A percentile compares a stretch with the other conserved stretches of the same genome.
Evolutionary conservation across 257 asterid species (phyloP).

Genomic region (Gentiana macrophylla): DNA sequence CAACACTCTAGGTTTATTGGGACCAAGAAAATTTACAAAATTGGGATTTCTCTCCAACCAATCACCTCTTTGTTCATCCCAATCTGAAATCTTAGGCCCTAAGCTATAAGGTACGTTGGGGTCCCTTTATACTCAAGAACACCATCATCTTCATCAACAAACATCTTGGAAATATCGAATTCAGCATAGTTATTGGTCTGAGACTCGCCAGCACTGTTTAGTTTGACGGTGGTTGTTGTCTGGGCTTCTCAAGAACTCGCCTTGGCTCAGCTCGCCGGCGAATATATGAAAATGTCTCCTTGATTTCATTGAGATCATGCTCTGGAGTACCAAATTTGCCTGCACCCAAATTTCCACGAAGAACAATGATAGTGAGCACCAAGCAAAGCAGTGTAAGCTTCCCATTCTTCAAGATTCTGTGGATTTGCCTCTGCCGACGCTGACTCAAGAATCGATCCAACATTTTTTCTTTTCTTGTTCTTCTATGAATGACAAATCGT

Average conservation of each 20-base stretch:
- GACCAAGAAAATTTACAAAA: conserved; percentile 30
- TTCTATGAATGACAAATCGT: conserved; percentile 1
- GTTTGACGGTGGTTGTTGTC: background rate
- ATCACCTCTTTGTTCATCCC: conserved; percentile 68
- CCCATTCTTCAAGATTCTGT: conserved; percentile 44
- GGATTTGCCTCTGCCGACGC: conserved; percentile 49
- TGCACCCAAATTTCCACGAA: conserved; percentile 74
- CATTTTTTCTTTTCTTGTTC: conserved; percentile 23
- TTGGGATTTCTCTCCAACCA: conserved; percentile 59
- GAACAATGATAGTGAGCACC: conserved; percentile 54
- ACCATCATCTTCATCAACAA: conserved; percentile 61
- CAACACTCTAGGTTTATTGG: conserved; percentile 65
- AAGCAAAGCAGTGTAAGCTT: conserved; percentile 71
- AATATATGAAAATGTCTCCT: conserved; percentile 59
- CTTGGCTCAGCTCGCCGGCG: conserved; percentile 67
- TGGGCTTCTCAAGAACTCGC: conserved; percentile 48
- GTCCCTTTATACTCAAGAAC: conserved; percentile 43
- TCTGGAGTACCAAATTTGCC: conserved; percentile 89
- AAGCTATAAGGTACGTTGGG: conserved; percentile 38
- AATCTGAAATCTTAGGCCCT: conserved; percentile 64
- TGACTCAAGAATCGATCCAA: conserved; percentile 52
- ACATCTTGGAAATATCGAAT: conserved; percentile 40
- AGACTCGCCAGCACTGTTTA: background rate
- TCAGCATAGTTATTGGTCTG: conserved; percentile 34
- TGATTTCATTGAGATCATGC: conserved; percentile 72